These are phyloP conservation scores for Komagataella phaffii DNA, from an alignment of 805 yeast species.

Conservation along the genomic window DNA sequence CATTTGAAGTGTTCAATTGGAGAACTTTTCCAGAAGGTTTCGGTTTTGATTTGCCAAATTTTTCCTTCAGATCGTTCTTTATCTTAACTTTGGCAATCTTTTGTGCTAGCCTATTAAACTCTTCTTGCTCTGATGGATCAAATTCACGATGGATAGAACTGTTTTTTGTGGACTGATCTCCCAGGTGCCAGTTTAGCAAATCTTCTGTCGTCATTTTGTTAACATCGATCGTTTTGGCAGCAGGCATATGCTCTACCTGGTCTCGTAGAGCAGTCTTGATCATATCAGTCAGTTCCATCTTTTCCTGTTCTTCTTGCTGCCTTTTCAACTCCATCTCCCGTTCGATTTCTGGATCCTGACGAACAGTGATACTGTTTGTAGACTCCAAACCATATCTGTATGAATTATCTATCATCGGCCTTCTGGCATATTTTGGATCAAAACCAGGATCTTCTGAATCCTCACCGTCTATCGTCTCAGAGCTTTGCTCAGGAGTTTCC, in stretches of 20 bases:
- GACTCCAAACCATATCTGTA: background rate
- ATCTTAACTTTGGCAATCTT: conserved; percentile 11
- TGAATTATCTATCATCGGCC: background rate
- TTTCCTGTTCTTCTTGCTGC: conserved; percentile 4
- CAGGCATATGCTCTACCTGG: background rate
- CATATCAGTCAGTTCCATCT: background rate
- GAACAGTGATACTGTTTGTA: background rate
- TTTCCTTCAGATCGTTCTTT: conserved; percentile 6
- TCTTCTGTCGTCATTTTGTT: conserved; percentile 2
- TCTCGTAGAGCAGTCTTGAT: background rate
- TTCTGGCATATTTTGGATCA: background rate
- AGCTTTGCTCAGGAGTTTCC: background rate
- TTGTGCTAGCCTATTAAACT: conserved; percentile 10
- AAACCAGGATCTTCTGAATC: background rate
- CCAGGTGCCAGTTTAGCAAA: conserved; percentile 3
- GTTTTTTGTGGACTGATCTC: background rate
- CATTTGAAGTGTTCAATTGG: conserved; percentile 1
- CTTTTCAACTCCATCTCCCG: background rate
- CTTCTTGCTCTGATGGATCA: conserved; percentile 8
- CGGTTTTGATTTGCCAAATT: conserved; percentile 2
- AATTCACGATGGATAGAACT: background rate
- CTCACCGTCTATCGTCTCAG: background rate
- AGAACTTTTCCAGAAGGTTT: conserved; percentile 8
- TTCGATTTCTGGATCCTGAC: background rate
- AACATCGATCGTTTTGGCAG: conserved; percentile 1